Evolutionary conservation across 164 flowering plant species (phyloP), one percentile per base, ranked within the genome.

Genomic region (Vitis cinerea): DNA sequence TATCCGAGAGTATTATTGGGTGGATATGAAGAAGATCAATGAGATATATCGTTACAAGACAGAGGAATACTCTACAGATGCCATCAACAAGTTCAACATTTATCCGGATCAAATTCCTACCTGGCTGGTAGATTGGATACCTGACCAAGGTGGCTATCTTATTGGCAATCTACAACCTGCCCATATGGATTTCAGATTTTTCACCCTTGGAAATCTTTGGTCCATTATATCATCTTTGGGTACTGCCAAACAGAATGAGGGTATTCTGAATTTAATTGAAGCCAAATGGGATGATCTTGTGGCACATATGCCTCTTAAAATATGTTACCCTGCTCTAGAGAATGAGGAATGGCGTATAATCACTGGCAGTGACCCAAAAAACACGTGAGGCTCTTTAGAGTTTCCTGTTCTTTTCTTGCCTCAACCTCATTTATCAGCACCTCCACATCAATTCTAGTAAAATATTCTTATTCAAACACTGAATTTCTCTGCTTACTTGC

Each of bases 221-320:
- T 64, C 86, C 58, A 72, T 83, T 51, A 64, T 80, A 62, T 82
- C 83, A 8, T 79, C 85, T 3, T 50, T 83, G 54, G 82, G 82
- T 15, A 83, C 80, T 19, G 53, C 64, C 23, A 73, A 79, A 64
- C 86, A 83, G 69, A 83, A 83, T 60, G 72, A 78, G 61, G 74
- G 72, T 31, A 78, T 83, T 64, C 61, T 83, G 72, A 77, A 72
- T 52, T 62, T 83, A 72, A 80, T 83, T 51, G 90, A 87, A 71
- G 82, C 81, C 29, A 85, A 84, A 63, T 87, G 90, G 90, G 83
- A 85, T 72, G 90, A 85, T 63, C 79, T 87, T 65, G 80, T 85
- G 51, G 86, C 80, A 23, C 72, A 82, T 3, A 87, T 87, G 88
- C 88, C 90, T 49, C 71, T 87, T 9, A 87, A 87, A 82, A 83